These are phyloP conservation scores for Fusarium siculi DNA, from an alignment of 2,329 filamentous ascomycete genomes.

Conservation along the genomic window DNA sequence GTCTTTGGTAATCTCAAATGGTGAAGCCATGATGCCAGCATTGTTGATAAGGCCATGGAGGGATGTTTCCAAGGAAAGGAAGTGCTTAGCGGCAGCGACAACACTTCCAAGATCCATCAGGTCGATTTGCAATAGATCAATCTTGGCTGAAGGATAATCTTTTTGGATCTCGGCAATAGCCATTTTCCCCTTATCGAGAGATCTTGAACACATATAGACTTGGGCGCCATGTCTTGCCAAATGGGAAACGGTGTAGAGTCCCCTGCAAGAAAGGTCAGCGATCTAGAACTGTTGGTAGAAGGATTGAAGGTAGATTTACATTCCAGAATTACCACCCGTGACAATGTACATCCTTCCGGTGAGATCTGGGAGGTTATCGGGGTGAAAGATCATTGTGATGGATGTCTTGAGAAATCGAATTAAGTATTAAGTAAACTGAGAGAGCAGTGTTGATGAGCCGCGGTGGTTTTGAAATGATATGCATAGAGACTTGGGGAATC, in stretches of 20 bases:
- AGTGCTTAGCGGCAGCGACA: constrained; percentile 23
- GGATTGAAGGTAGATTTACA: not conserved
- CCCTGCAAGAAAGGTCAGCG: not conserved
- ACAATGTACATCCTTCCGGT: constrained; percentile 20
- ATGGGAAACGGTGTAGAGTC: constrained; percentile 21
- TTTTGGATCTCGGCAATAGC: constrained; percentile 12
- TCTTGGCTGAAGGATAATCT: not conserved
- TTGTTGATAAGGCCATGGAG: constrained; percentile 33
- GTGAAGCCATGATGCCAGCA: constrained; percentile 31
- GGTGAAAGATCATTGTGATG: constrained; percentile 18
- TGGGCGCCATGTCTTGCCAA: constrained; percentile 28
- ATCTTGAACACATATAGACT: constrained; percentile 27
- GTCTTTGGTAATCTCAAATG: constrained; percentile 20
- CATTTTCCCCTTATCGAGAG: not conserved
- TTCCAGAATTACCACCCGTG: constrained; percentile 23
- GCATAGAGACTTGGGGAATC: too few relatives aligned
- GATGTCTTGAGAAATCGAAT: not conserved
- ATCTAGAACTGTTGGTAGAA: accelerated
- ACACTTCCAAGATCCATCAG: constrained; percentile 13
- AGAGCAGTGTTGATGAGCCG: not conserved
- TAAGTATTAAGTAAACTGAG: accelerated
- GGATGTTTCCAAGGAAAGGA: constrained; percentile 4
- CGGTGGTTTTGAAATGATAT: not conserved
- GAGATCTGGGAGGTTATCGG: constrained; percentile 10
- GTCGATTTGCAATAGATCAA: constrained; percentile 23